Evolutionary conservation across 257 asterid genomes (phyloP).

Genomic region (Agastache rugosa): DNA sequence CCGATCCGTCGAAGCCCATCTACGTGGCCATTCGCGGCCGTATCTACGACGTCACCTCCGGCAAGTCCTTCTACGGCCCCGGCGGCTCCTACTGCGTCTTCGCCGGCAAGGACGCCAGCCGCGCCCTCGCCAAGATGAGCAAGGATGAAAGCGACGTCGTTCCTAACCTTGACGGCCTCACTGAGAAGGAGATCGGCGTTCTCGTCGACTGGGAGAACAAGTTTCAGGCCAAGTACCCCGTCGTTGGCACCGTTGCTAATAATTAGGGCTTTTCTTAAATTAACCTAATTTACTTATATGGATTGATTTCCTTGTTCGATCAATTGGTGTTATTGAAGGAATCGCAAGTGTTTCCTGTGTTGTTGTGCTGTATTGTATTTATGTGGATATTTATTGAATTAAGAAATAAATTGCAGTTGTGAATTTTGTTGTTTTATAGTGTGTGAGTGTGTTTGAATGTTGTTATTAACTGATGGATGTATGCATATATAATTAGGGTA

Average conservation of each 20-base stretch:
- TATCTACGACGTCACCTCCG: slow-evolving; percentile 82
- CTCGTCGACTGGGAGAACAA: slow-evolving; percentile 96
- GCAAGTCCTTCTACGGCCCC: slow-evolving; percentile 90
- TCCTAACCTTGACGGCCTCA: slow-evolving; percentile 68
- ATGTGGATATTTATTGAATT: slow-evolving; percentile 32
- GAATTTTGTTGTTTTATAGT: neutral
- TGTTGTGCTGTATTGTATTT: slow-evolving; percentile 31
- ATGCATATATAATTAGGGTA: neutral
- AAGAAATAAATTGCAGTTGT: slow-evolving; percentile 14
- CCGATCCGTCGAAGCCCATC: slow-evolving; percentile 85
- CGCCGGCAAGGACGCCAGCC: slow-evolving; percentile 97
- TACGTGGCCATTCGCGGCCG: slow-evolving; percentile 82
- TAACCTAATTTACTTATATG: neutral
- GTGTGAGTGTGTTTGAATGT: neutral
- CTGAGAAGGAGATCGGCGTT: slow-evolving; percentile 85
- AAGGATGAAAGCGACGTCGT: slow-evolving; percentile 75
- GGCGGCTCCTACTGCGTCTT: slow-evolving; percentile 82
- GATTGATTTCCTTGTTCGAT: slow-evolving; percentile 8
- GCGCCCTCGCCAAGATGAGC: slow-evolving; percentile 98
- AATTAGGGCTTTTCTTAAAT: slow-evolving; percentile 28
- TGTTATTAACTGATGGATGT: neutral
- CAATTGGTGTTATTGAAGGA: slow-evolving; percentile 26
- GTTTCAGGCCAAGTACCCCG: slow-evolving; percentile 92
- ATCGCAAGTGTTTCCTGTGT: neutral
- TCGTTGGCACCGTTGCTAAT: slow-evolving; percentile 63